These are phyloP conservation scores for Phyllosticta paracitricarpa DNA, from an alignment of 2,329 filamentous ascomycete genomes.

Conservation along the genomic window DNA sequence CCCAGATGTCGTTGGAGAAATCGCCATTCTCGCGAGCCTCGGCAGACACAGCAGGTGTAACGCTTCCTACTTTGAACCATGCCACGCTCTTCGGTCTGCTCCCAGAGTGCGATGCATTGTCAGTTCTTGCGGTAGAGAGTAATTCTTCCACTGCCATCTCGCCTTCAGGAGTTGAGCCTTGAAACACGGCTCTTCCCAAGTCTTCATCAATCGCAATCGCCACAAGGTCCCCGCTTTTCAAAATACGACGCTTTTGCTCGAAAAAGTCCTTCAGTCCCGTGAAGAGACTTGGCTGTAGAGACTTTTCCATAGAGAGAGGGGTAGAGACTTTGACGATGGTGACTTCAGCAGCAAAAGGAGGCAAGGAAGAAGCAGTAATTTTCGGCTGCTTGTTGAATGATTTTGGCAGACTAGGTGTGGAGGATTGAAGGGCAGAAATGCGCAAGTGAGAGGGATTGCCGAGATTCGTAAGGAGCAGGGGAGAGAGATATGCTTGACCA, in stretches of 20 bases:
- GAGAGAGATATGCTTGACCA: constrained; percentile 61
- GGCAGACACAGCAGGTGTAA: constrained; percentile 40
- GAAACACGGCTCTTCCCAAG: constrained; percentile 71
- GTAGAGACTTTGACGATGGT: constrained; percentile 83
- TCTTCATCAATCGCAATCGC: constrained; percentile 82
- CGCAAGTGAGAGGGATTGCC: constrained; percentile 69
- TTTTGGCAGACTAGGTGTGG: constrained; percentile 25
- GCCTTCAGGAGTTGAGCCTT: constrained; percentile 59
- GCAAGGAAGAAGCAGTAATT: constrained; percentile 36
- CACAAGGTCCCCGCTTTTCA: constrained; percentile 80
- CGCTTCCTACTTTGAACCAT: constrained; percentile 86
- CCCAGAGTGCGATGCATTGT: constrained; percentile 12
- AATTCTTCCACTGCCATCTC: constrained; percentile 48
- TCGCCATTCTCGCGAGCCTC: constrained; percentile 50
- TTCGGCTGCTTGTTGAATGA: constrained; percentile 32
- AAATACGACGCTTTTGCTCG: constrained; percentile 67
- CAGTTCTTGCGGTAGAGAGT: constrained; percentile 38
- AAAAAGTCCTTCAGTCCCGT: constrained; percentile 84
- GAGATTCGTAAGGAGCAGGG: constrained; percentile 77
- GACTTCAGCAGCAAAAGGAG: constrained; percentile 63
- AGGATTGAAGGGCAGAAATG: constrained; percentile 56
- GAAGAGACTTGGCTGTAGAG: constrained; percentile 76
- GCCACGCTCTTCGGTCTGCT: constrained; percentile 46
- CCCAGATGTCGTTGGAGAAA: constrained; percentile 65
- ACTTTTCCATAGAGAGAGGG: constrained; percentile 74